Conservation (phyloP, 768 basidiomycete genomes). For the Trametopsis cervina region DNA sequence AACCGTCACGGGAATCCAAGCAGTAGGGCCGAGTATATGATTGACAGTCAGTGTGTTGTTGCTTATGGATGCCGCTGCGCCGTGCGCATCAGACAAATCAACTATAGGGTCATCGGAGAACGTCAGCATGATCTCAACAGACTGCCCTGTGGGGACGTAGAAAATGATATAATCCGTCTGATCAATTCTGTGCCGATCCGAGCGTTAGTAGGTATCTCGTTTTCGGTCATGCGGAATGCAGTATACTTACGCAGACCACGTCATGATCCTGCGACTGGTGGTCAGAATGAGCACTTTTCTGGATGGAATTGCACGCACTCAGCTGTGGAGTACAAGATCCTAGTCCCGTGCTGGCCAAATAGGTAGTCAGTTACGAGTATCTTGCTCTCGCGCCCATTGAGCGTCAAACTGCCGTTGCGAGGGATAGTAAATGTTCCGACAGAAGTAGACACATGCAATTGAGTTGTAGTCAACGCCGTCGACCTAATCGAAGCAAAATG, state of each 20-base stretch:
- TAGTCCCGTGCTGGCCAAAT: slow-evolving; percentile 30
- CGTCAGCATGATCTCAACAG: slow-evolving; percentile 38
- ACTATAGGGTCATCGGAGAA: slow-evolving; percentile 27
- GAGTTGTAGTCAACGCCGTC: slow-evolving; percentile 35
- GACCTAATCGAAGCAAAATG: slow-evolving; percentile 26
- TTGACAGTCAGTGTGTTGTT: slow-evolving; percentile 35
- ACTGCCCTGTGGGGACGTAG: slow-evolving; percentile 35
- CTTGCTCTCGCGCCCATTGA: slow-evolving; percentile 43
- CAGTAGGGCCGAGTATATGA: slow-evolving; percentile 28
- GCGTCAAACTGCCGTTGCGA: slow-evolving; percentile 29
- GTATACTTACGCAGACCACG: slow-evolving; percentile 43
- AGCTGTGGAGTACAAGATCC: slow-evolving; percentile 39
- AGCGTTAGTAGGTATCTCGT: background rate
- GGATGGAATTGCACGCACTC: slow-evolving; percentile 27
- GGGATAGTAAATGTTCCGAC: slow-evolving; percentile 33
- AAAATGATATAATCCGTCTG: slow-evolving; percentile 35
- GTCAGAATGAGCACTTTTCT: background rate
- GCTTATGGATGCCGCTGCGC: slow-evolving; percentile 26
- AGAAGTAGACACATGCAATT: slow-evolving; percentile 38
- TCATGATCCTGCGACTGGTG: slow-evolving; percentile 34
- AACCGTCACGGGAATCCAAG: slow-evolving; percentile 28
- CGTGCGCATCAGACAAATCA: slow-evolving; percentile 22
- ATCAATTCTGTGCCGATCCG: slow-evolving; percentile 27
- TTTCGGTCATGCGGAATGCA: background rate
- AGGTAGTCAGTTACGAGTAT: slow-evolving; percentile 42